A percentile compares a stretch with the other conserved stretches of the same genome.
Evolutionary conservation across 805 yeast genomes (phyloP).

Genomic region (Wickerhamiella lipophila): DNA sequence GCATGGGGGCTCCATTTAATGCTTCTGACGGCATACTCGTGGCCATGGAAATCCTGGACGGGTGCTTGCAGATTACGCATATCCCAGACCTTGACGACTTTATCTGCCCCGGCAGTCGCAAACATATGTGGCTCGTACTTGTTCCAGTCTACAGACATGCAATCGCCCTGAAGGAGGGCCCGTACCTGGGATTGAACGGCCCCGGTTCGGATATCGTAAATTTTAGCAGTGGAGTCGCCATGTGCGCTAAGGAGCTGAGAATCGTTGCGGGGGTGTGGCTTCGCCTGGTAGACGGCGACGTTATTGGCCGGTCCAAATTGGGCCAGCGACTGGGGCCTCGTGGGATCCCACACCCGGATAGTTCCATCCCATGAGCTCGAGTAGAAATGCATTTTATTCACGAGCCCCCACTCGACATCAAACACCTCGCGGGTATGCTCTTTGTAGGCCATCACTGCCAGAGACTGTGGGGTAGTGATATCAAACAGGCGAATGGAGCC

Average conservation of each 20-base stretch:
- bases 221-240: conserved; percentile 58
- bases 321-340: conserved; percentile 12
- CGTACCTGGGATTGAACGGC: conserved; percentile 38
- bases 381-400: conserved; percentile 54
- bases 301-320: conserved; percentile 17
- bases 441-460: conserved; percentile 27
- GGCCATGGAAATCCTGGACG: conserved; percentile 66
- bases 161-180: conserved; percentile 72
- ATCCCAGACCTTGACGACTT: conserved; percentile 77
- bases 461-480: conserved; percentile 30
- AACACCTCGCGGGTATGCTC: conserved; percentile 74
- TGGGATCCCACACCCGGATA: conserved; percentile 38
- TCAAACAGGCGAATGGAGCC: conserved; percentile 80
- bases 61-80: conserved; percentile 61
- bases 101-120: conserved; percentile 90
- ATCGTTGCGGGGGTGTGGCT: conserved; percentile 77
- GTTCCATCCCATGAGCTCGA: conserved; percentile 90
- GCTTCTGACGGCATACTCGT: conserved; percentile 75
- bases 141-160: conserved; percentile 77
- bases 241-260: conserved; percentile 53
- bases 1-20: conserved; percentile 85
- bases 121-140: conserved; percentile 68
- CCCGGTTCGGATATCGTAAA: conserved; percentile 66
- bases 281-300: conserved; percentile 50
- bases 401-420: conserved; percentile 59